Evolutionary conservation across 257 asterid species (phyloP), one percentile per base, ranked within the genome.

Genomic region (Nicotiana tabacum): DNA sequence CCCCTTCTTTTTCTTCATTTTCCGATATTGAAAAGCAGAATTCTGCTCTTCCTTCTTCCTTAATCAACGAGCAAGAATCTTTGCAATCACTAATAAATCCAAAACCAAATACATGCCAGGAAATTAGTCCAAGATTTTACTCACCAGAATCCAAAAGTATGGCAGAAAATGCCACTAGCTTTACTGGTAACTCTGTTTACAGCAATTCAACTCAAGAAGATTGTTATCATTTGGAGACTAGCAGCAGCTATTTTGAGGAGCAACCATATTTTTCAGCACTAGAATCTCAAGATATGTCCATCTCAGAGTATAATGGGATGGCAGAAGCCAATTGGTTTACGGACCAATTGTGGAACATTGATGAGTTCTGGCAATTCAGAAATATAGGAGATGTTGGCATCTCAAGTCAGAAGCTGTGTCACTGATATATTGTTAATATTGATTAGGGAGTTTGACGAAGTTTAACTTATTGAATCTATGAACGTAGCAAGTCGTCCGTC

Each of bases 301-400:
- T 83, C 53, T 65, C 89, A 56, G 91, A 67, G 1, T 81, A 85
- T 6, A 39, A 39, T 85, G 94, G 91, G 83, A 79, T 84, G 87
- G 78, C 86, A 76, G 90, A 76, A 55, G n/a, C 62, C 18, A 90
- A 90, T 82, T 90, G 94, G 90, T 86, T 89, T 9, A 87, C 76
- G 16, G 88, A 90, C 43, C 91, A 92, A 68, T 82, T 85, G 68
- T 92, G 96, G 92, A 85, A 88, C 83, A 86, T 80, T 67, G 95
- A 90, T 88, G 93, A 94, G 17, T 64, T 64, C 17, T 89, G 94
- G 93, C 86, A 89, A 65, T 83, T 85, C 77, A 84, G 87, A 87
- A 88, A 88, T 82, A 58, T 83, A 12, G 84, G 55, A 16, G 88
- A 87, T 69, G 57, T 64, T 61, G 88, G 84, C 13, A 27, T 82